Evolutionary conservation across 352 stramenopile species (phyloP), one percentile per base, ranked within the genome.

Genomic region (Phytophthora litchii): DNA sequence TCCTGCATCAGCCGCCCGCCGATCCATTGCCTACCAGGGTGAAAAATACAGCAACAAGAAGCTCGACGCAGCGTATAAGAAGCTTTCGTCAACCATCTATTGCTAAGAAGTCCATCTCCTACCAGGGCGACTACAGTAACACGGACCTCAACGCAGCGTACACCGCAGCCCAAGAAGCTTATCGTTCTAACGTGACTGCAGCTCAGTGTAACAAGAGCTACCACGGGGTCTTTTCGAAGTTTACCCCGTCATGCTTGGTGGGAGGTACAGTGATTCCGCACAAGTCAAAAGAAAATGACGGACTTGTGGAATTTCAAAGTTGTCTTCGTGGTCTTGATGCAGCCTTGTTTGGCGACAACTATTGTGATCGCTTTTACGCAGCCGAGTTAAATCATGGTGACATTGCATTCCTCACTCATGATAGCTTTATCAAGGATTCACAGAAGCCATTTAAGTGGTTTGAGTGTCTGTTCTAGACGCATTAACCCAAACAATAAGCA

Each of bases 271-370:
- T 66, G 29, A 59, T 69, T 9, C 57, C 57, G 0, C 67, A 76
- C 51, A 61, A 70, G 27, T 73, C 63, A 7, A 47, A 47, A n/a
- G 29, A 59, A 25, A 74, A 68, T 34, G 64, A 73, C 27, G 53
- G 40, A 0, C 14, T 70, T 0, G 60, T 79, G 1, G 63, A 76
- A 23, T 78, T 70, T 41, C 38, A 73, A 35, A 78, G 70, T 54
- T 79, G 70, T 31, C 3, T 5, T 5, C 3, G 23, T 27, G 23
- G n/a, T n/a, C n/a, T n/a, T n/a, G n/a, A n/a, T n/a, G n/a, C n/a
- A n/a, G n/a, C n/a, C n/a, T 27, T 27, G 23, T 27, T 27, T 27
- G 23, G 23, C 5, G 5, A 27, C 23, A 27, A 27, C 3, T 27
- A 27, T 27, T 5, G 3, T 27, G 23, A 3, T 27, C 23, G 23